These are phyloP conservation scores for Gynandropsis gynandra DNA, from an alignment of 345 rosid genomes.

Conservation along the genomic window DNA sequence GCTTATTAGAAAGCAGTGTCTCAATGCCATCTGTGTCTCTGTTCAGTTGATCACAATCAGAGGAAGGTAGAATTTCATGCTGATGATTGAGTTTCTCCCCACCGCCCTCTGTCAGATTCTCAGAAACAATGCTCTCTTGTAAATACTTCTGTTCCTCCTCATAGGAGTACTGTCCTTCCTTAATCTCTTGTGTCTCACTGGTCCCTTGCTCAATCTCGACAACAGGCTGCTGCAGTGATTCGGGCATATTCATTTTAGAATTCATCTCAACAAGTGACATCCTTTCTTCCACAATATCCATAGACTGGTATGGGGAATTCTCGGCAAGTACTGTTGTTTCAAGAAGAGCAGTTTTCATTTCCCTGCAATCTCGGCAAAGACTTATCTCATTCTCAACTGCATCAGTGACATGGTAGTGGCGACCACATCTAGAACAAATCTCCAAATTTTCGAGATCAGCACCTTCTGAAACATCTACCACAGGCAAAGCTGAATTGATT, in stretches of 20 bases:
- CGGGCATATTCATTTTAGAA: slow-evolving; percentile 21
- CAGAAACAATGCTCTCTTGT: slow-evolving; percentile 30
- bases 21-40: slow-evolving; percentile 31
- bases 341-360: slow-evolving; percentile 24
- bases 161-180: slow-evolving; percentile 25
- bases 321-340: slow-evolving; percentile 31
- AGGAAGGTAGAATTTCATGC: slow-evolving; percentile 36
- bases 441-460: slow-evolving; percentile 34
- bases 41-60: slow-evolving; percentile 26
- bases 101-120: slow-evolving; percentile 31
- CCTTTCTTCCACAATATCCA: slow-evolving; percentile 28
- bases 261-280: slow-evolving; percentile 28
- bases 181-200: slow-evolving; percentile 30
- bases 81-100: slow-evolving; percentile 30
- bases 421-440: slow-evolving; percentile 60
- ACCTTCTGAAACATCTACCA: slow-evolving; percentile 36
- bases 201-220: slow-evolving; percentile 28
- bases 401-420: slow-evolving; percentile 38
- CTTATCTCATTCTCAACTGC: slow-evolving; percentile 33
- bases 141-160: slow-evolving; percentile 30
- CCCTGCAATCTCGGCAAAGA: slow-evolving; percentile 68
- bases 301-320: slow-evolving; percentile 22
- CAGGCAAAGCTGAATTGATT: slow-evolving; percentile 30
- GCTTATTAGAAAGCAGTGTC: slow-evolving; percentile 25
- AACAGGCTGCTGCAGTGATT: slow-evolving; percentile 24